A percentile compares a stretch with the other conserved stretches of the same genome.
Evolutionary conservation across 2,329 filamentous ascomycete species (phyloP).

Genomic region (Aspergillus aculeatinus): DNA sequence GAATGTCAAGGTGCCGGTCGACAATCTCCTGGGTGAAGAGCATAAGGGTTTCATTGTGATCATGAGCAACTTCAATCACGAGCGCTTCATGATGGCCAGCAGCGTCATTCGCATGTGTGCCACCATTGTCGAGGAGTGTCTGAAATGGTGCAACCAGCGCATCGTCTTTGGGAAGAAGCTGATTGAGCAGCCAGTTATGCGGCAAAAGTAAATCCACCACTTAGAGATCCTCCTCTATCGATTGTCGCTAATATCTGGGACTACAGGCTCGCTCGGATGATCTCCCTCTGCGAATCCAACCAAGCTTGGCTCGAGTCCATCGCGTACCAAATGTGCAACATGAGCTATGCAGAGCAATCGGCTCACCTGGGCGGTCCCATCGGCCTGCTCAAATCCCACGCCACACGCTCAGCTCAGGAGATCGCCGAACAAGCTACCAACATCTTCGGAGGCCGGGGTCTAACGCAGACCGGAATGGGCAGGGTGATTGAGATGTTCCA

Average conservation of each 20-base stretch:
- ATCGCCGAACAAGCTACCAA: constrained; percentile 81
- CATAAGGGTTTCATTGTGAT: constrained; percentile 85
- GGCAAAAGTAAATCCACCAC: constrained; percentile 62
- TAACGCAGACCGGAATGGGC: constrained; percentile 83
- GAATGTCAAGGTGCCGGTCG: constrained; percentile 79
- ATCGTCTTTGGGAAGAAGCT: constrained; percentile 80
- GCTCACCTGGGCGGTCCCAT: constrained; percentile 77
- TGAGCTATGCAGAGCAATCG: constrained; percentile 75
- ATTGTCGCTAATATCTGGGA: neutral
- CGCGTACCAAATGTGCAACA: constrained; percentile 84
- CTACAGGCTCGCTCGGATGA: constrained; percentile 75
- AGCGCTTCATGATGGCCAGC: constrained; percentile 73
- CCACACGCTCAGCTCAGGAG: constrained; percentile 75
- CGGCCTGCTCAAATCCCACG: constrained; percentile 75
- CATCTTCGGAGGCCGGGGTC: constrained; percentile 78
- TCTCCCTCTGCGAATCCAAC: constrained; percentile 74
- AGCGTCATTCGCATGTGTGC: constrained; percentile 65
- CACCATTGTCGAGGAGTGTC: constrained; percentile 73
- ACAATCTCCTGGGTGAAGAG: constrained; percentile 76
- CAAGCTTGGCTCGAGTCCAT: constrained; percentile 83
- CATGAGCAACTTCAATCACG: constrained; percentile 85
- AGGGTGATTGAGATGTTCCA: constrained; percentile 80
- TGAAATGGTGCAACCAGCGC: constrained; percentile 87
- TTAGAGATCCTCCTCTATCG: neutral
- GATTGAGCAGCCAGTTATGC: constrained; percentile 77